These are phyloP conservation scores for Corynascus novoguineensis DNA, from an alignment of 495 filamentous ascomycete genomes.

Conservation along the genomic window DNA sequence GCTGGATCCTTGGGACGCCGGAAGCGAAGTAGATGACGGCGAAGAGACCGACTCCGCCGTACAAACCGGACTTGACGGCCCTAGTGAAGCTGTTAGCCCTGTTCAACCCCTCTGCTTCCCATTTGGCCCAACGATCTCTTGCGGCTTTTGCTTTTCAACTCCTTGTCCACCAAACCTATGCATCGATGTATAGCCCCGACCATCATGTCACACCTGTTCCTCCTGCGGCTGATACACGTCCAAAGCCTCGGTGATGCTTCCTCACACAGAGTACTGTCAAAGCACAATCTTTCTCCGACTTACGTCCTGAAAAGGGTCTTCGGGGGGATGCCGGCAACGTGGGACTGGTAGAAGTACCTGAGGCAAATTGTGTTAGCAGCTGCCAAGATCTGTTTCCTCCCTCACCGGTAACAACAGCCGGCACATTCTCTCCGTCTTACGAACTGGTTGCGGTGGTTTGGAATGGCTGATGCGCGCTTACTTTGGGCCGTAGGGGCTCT, in stretches of 20 bases:
- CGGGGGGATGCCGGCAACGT: conserved; percentile 35
- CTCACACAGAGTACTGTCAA: too few species aligned
- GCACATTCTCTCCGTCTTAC: neutral
- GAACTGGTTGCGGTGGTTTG: neutral
- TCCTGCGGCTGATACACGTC: neutral
- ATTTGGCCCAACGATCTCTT: neutral
- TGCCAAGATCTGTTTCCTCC: neutral
- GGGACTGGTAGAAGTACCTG: conserved; percentile 46
- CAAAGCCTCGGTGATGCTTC: too few species aligned
- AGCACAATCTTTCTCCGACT: too few species aligned
- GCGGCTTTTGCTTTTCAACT: neutral
- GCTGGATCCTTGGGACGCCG: conserved; percentile 50
- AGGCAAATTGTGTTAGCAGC: conserved; percentile 29
- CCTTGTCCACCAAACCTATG: neutral
- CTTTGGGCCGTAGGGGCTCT: conserved; percentile 49
- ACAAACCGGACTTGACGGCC: conserved; percentile 40
- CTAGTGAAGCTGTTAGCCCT: conserved; percentile 25
- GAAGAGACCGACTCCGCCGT: conserved; percentile 52
- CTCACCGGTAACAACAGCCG: neutral
- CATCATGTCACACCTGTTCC: neutral
- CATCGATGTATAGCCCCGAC: neutral
- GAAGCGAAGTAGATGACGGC: conserved; percentile 56
- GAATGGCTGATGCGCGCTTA: conserved; percentile 30
- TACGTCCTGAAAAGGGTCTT: conserved; percentile 36
- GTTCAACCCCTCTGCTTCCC: neutral